Evolutionary conservation across 352 stramenopile species (phyloP).

Genomic region (Phytophthora megakarya): DNA sequence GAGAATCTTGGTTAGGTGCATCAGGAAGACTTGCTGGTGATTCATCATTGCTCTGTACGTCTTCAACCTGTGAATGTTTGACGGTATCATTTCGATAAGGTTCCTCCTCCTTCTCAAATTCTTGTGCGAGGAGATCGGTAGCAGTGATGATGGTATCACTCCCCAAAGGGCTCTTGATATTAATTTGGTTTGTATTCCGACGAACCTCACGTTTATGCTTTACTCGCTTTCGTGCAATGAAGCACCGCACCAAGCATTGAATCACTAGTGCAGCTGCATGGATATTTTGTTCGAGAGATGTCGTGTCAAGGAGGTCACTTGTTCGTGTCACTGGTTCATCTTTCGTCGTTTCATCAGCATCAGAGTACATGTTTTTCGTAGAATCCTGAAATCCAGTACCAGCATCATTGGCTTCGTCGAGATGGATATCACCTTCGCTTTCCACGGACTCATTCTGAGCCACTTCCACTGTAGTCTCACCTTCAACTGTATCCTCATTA

Average conservation of each 20-base stretch:
- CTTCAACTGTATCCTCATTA: neutral
- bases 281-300: neutral
- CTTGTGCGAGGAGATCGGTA: neutral
- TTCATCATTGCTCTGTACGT: neutral
- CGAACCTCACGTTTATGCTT: conserved; percentile 29
- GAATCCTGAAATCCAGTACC: neutral
- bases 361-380: neutral
- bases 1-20: neutral
- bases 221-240: conserved; percentile 36
- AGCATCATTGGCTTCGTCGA: neutral
- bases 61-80: neutral
- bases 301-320: neutral
- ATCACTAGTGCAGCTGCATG: conserved; percentile 40
- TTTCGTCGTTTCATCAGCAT: neutral
- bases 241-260: conserved; percentile 48
- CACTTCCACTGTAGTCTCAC: neutral
- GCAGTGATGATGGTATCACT: neutral
- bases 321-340: neutral
- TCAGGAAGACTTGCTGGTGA: neutral
- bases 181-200: neutral
- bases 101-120: neutral
- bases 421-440: neutral
- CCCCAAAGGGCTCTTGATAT: neutral
- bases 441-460: neutral
- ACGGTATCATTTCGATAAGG: neutral